Conservation (phyloP, 129 eudicot species). For the Cynara cardunculus region DNA sequence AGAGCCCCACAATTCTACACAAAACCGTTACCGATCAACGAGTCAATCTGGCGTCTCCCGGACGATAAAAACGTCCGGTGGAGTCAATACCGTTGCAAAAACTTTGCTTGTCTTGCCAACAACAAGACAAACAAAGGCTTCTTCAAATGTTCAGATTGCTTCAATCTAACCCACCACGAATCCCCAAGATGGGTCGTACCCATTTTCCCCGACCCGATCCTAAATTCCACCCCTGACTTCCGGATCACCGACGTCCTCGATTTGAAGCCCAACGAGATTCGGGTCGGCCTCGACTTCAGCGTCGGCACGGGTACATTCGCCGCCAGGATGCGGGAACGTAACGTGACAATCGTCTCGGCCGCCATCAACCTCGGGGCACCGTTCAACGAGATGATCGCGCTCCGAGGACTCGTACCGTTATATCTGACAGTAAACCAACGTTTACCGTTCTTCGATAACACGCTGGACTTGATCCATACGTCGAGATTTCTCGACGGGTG, state of each 20-base stretch:
- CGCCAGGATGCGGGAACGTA: conserved; percentile 63
- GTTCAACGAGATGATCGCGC: conserved; percentile 66
- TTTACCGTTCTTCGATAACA: conserved; percentile 71
- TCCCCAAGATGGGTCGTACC: conserved; percentile 57
- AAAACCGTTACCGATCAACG: conserved; percentile 44
- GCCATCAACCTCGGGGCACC: conserved; percentile 69
- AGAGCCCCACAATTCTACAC: conserved; percentile 52
- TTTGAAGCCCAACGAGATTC: conserved; percentile 54
- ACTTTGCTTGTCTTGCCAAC: conserved; percentile 53
- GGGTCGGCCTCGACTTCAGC: conserved; percentile 64
- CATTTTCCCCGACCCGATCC: conserved; percentile 33
- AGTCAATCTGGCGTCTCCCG: conserved; percentile 60
- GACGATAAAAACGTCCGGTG: conserved; percentile 63
- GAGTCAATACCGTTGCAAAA: conserved; percentile 66
- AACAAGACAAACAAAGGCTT: conserved; percentile 53
- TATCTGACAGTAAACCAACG: conserved; percentile 71
- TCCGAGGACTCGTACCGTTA: conserved; percentile 61
- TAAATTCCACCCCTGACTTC: conserved; percentile 59
- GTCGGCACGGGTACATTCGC: conserved; percentile 75
- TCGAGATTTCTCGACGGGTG: conserved; percentile 77
- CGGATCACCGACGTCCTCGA: conserved; percentile 44
- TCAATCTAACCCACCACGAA: conserved; percentile 57
- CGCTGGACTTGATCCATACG: conserved; percentile 69
- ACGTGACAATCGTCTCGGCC: conserved; percentile 57
- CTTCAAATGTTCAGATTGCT: conserved; percentile 75